Evolutionary conservation across 2,329 filamentous ascomycete genomes (phyloP), one percentile per base, ranked within the genome.

Genomic region (Fusarium pilosicola): DNA sequence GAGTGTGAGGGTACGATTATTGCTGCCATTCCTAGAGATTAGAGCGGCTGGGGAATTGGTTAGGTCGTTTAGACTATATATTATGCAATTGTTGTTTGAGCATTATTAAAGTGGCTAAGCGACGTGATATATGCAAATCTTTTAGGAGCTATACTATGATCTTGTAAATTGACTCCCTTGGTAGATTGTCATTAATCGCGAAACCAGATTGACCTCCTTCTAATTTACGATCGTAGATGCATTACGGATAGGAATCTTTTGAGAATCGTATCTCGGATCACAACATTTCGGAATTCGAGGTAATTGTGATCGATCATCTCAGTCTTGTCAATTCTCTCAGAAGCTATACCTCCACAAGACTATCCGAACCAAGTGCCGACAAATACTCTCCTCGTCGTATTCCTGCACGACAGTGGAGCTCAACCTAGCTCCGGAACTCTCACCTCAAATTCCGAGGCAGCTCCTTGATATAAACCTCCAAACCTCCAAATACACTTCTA

Each of bases 1-100:
- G 73, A 76, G 22, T 77, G 74, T 36, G 48, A 65, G 14, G 63
- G 65, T 6, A 68, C 63, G 7, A 68, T 68, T 4, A 7, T 68
- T 15, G n/a, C 63, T 52, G 62, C 65, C 26, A 9, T 66, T 5
- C 12, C 22, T 11, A 26, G 62, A 3, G 44, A 66, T 0, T 66
- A 38, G 5, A 30, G 4, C 11, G 3, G n/a, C n/a, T n/a, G n/a
- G n/a, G n/a, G n/a, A n/a, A n/a, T n/a, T n/a, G n/a, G n/a, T n/a
- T n/a, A 7, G 4, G 24, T 36, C 24, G 6, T 26, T 34, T 28
- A 28, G 17, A 44, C 5, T 62, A n/a, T 55, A 55, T 20, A 55
- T n/a, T 28, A 1, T 28, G 11, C 14, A 22, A 28, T 13, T 6
- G 1, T 7, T 54, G 5, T 5, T 24, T 22, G 6, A 17, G 5